These are phyloP conservation scores for Plasmodium vivax DNA, from an alignment of 169 alveolate species.

Conservation along the genomic window DNA sequence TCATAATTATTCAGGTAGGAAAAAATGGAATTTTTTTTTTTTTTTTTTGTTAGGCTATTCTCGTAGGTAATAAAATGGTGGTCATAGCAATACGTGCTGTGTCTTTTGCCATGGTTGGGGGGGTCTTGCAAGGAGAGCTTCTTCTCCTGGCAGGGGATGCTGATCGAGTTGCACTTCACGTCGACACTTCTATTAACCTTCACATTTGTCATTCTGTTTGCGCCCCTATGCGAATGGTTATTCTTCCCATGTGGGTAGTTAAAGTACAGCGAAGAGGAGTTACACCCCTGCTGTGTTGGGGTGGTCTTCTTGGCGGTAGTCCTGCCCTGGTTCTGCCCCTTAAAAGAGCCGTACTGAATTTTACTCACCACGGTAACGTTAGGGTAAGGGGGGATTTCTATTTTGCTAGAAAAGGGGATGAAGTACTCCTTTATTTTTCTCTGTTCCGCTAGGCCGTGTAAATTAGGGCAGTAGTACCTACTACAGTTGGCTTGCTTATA, in stretches of 20 bases:
- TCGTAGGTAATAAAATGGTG: not conserved
- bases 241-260: not conserved
- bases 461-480: constrained; percentile 87
- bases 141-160: constrained; percentile 15
- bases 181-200: not conserved
- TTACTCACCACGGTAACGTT: constrained; percentile 86
- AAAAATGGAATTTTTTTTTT: constrained; percentile 65
- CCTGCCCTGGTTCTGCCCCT: constrained; percentile 41
- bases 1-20: constrained; percentile 40
- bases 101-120: not conserved
- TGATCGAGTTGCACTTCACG: constrained; percentile 3
- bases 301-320: not conserved
- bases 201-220: not conserved
- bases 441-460: constrained; percentile 89
- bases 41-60: constrained; percentile 5
- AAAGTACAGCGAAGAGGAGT: not conserved
- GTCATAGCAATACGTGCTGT: not conserved
- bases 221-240: not conserved
- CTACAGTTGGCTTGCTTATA: constrained; percentile 86
- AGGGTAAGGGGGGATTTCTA: constrained; percentile 81
- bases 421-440: constrained; percentile 83
- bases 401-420: constrained; percentile 82
- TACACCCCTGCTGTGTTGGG: not conserved
- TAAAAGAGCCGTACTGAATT: constrained; percentile 72
- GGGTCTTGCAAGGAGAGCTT: not conserved